These are phyloP conservation scores for Aureobasidium subglaciale DNA, from an alignment of 2,329 filamentous ascomycete genomes.

Conservation along the genomic window DNA sequence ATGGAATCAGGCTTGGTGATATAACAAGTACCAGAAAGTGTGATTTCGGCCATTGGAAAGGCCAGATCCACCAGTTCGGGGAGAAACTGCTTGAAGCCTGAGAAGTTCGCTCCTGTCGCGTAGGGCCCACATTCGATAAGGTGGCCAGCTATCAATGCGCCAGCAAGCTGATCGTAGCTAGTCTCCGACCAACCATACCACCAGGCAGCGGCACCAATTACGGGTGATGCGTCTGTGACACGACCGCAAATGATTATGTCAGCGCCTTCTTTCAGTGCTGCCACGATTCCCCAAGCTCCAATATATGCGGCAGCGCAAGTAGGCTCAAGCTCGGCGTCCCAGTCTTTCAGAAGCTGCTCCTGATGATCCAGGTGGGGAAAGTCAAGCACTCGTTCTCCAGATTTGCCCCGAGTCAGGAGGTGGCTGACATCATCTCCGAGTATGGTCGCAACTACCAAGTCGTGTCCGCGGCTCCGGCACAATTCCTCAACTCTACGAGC, in stretches of 20 bases:
- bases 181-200: slow-evolving; percentile 38
- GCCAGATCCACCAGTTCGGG: slow-evolving; percentile 29
- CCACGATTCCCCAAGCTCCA: slow-evolving; percentile 38
- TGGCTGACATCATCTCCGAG: slow-evolving; percentile 37
- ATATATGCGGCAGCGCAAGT: slow-evolving; percentile 34
- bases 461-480: slow-evolving; percentile 27
- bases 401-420: not conserved
- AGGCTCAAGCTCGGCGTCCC: slow-evolving; percentile 23
- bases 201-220: slow-evolving; percentile 39
- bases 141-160: slow-evolving; percentile 37
- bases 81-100: slow-evolving; percentile 37
- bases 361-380: slow-evolving; percentile 10
- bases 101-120: slow-evolving; percentile 38
- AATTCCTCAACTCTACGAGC: slow-evolving; percentile 40
- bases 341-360: slow-evolving; percentile 13
- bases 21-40: slow-evolving; percentile 29
- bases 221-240: slow-evolving; percentile 38
- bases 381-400: not conserved
- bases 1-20: slow-evolving; percentile 32
- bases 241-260: slow-evolving; percentile 40
- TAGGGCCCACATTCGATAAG: slow-evolving; percentile 40
- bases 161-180: slow-evolving; percentile 34
- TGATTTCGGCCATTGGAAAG: slow-evolving; percentile 32
- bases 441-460: slow-evolving; percentile 43
- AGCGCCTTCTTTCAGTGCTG: slow-evolving; percentile 34